These are phyloP conservation scores for Mayamaea pseudoterrestris DNA, from an alignment of 108 stramenopile genomes.

Conservation along the genomic window DNA sequence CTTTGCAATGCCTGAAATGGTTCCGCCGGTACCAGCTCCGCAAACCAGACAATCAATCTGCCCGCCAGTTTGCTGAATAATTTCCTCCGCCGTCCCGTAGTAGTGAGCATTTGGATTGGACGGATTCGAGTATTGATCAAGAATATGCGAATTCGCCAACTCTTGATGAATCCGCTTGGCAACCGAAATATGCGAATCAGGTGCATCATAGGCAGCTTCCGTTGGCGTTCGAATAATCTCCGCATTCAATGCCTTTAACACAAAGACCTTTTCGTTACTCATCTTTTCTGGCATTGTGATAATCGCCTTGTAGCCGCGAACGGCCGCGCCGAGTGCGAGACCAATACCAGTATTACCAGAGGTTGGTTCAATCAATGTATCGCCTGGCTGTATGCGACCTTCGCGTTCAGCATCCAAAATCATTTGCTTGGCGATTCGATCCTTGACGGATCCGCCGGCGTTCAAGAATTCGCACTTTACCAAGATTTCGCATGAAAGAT, in stretches of 20 bases:
- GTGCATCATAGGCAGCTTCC: conserved; percentile 52
- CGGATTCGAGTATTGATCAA: conserved; percentile 84
- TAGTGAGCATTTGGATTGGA: conserved; percentile 88
- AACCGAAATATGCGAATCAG: conserved; percentile 85
- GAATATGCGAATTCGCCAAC: conserved; percentile 82
- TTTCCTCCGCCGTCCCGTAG: conserved; percentile 87
- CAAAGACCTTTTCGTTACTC: conserved; percentile 89
- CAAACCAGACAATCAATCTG: conserved; percentile 74
- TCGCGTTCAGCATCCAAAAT: conserved; percentile 49
- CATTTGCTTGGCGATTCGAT: conserved; percentile 82
- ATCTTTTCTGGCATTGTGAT: conserved; percentile 92
- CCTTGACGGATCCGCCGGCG: conserved; percentile 88
- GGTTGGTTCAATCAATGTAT: conserved; percentile 93
- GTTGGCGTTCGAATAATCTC: conserved; percentile 90
- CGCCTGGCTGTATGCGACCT: conserved; percentile 74
- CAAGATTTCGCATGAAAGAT: conserved; percentile 48
- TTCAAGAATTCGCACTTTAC: conserved; percentile 73
- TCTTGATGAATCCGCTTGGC: conserved; percentile 72
- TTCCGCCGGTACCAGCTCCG: conserved; percentile 83
- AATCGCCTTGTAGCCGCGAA: conserved; percentile 80
- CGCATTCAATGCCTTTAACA: conserved; percentile 83
- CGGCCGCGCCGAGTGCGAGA: conserved; percentile 78
- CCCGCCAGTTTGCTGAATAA: conserved; percentile 60
- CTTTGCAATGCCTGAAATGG: conserved; percentile 72
- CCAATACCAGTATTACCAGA: conserved; percentile 95